These are phyloP conservation scores for Colletotrichum tropicicola DNA, from an alignment of 2,329 filamentous ascomycete genomes.

Conservation along the genomic window DNA sequence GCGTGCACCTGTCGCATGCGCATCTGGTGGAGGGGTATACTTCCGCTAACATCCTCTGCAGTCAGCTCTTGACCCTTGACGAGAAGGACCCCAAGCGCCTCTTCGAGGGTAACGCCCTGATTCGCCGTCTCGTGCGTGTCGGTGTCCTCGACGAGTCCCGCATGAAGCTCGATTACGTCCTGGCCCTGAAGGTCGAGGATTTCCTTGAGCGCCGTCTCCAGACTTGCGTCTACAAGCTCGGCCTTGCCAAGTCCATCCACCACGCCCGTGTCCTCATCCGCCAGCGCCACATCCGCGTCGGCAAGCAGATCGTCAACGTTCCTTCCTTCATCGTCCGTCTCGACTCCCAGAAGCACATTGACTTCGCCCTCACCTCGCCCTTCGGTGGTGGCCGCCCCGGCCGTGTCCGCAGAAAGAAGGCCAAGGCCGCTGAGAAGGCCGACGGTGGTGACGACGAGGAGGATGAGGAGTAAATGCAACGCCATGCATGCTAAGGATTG, in stretches of 20 bases:
- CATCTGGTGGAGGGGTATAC: not conserved
- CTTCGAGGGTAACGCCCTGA: slow-evolving; percentile 99
- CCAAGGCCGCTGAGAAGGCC: slow-evolving; percentile 90
- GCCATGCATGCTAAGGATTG: slow-evolving; percentile 30
- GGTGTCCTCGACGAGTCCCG: slow-evolving; percentile 99
- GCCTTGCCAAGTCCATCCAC: slow-evolving; percentile 99
- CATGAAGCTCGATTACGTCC: slow-evolving; percentile 99
- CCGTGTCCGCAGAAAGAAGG: slow-evolving; percentile 99
- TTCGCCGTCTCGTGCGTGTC: slow-evolving; percentile 99
- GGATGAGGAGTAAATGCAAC: slow-evolving; percentile 74
- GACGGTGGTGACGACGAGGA: slow-evolving; percentile 85
- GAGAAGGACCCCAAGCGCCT: slow-evolving; percentile 99
- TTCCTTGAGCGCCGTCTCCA: slow-evolving; percentile 99
- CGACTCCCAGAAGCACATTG: slow-evolving; percentile 99
- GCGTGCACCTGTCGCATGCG: not conserved
- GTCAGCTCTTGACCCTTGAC: slow-evolving; percentile 99
- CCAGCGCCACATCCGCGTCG: slow-evolving; percentile 99
- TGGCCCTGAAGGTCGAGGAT: slow-evolving; percentile 98
- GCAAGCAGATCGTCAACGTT: slow-evolving; percentile 99
- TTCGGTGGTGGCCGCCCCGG: slow-evolving; percentile 97
- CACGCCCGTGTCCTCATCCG: slow-evolving; percentile 99
- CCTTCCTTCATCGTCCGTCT: slow-evolving; percentile 99
- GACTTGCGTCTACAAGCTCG: slow-evolving; percentile 99
- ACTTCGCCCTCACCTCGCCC: slow-evolving; percentile 97
- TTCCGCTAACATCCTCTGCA: slow-evolving; percentile 50